Evolutionary conservation across 495 filamentous ascomycete species (phyloP).

Genomic region (Letharia lupina): DNA sequence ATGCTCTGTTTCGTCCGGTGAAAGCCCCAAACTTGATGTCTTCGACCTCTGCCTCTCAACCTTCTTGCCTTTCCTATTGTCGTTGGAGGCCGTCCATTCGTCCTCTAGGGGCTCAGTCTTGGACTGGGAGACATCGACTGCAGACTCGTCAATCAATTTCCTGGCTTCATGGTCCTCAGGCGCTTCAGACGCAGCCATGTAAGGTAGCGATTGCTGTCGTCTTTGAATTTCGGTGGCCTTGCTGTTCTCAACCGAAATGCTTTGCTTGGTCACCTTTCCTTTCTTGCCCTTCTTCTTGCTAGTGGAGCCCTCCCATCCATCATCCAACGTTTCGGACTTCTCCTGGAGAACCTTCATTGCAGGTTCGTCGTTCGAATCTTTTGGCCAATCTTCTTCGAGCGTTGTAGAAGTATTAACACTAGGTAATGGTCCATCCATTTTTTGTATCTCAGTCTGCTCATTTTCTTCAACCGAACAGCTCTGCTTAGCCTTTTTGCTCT

Average conservation of each 20-base stretch:
- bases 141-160: background rate
- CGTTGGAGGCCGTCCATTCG: constrained; percentile 19
- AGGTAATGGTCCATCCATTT: background rate
- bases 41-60: background rate
- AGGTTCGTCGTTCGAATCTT: background rate
- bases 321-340: background rate
- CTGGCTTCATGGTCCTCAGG: background rate
- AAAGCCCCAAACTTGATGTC: background rate
- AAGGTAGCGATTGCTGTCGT: background rate
- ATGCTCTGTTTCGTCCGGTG: background rate
- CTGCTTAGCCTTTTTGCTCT: background rate
- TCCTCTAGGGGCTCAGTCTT: constrained; percentile 1
- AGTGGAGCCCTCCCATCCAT: constrained; percentile 18
- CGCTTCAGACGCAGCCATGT: background rate
- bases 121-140: background rate
- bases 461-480: background rate
- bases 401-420: background rate
- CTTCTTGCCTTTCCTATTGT: constrained; percentile 27
- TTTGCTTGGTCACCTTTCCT: constrained; percentile 6
- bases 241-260: background rate
- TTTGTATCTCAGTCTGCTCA: background rate
- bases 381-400: background rate
- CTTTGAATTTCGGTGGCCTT: background rate
- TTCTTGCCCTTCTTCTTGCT: constrained; percentile 29
- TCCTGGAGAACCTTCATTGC: background rate